Conservation (phyloP, 2,329 filamentous ascomycete genomes). For the Penicillium hesseltinei region DNA sequence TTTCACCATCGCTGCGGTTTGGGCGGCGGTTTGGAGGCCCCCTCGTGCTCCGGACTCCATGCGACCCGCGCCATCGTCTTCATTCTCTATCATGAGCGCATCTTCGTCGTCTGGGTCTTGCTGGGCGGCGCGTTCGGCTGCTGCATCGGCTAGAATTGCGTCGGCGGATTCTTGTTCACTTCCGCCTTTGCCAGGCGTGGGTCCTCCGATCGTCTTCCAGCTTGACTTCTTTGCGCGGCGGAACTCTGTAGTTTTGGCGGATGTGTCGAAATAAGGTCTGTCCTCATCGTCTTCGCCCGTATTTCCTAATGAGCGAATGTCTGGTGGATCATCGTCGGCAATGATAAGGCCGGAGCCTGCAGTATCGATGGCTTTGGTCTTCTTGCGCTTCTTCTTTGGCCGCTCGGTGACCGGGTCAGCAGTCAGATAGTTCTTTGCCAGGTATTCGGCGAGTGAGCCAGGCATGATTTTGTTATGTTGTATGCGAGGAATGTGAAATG, state of each 20-base stretch:
- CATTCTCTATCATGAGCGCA: slow-evolving; percentile 46
- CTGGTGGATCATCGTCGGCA: slow-evolving; percentile 43
- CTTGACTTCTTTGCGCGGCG: slow-evolving; percentile 72
- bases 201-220: slow-evolving; percentile 70
- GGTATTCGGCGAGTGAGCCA: slow-evolving; percentile 69
- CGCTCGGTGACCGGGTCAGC: slow-evolving; percentile 53
- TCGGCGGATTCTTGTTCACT: slow-evolving; percentile 66
- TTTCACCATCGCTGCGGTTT: slow-evolving; percentile 70
- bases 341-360: slow-evolving; percentile 42
- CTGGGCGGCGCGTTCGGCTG: slow-evolving; percentile 61
- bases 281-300: slow-evolving; percentile 39
- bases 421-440: slow-evolving; percentile 86
- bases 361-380: slow-evolving; percentile 48
- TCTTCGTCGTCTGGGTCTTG: slow-evolving; percentile 48
- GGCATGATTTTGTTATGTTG: slow-evolving; percentile 15
- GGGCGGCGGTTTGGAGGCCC: slow-evolving; percentile 78
- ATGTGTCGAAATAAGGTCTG: slow-evolving; percentile 30
- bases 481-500: neutral
- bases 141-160: slow-evolving; percentile 71
- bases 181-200: slow-evolving; percentile 9
- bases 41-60: slow-evolving; percentile 89
- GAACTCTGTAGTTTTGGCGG: slow-evolving; percentile 51
- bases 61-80: slow-evolving; percentile 46
- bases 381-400: slow-evolving; percentile 59
- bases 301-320: slow-evolving; percentile 31